A percentile compares a stretch with the other conserved stretches of the same genome.
Evolutionary conservation across 495 filamentous ascomycete genomes (phyloP).

Genomic region (Xylaria grammica): DNA sequence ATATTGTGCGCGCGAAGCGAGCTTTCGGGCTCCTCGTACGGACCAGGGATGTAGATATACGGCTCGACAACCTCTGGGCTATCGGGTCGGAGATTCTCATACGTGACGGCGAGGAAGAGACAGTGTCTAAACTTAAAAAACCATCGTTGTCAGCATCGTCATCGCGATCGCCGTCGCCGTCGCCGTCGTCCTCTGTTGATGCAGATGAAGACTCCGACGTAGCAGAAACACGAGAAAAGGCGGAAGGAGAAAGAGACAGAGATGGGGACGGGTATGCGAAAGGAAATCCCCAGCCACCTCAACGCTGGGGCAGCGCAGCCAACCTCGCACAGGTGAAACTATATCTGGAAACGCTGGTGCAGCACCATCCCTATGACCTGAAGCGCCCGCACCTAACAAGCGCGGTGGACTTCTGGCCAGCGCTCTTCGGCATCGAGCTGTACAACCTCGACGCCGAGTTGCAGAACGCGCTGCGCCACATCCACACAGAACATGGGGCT

Average conservation of each 20-base stretch:
- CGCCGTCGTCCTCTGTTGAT: background rate
- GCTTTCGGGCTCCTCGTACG: conserved; percentile 46
- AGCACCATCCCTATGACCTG: conserved; percentile 44
- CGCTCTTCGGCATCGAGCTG: conserved; percentile 48
- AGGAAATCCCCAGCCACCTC: background rate
- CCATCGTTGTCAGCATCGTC: background rate
- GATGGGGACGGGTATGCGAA: background rate
- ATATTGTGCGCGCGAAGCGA: conserved; percentile 43
- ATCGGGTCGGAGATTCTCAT: conserved; percentile 50
- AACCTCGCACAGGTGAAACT: conserved; percentile 33
- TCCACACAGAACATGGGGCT: background rate
- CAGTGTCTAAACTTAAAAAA: background rate
- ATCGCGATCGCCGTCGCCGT: background rate
- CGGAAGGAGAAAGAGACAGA: background rate
- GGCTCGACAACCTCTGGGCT: conserved; percentile 45
- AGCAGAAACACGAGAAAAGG: background rate
- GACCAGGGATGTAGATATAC: conserved; percentile 42
- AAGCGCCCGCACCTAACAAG: conserved; percentile 32
- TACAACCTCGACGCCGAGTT: conserved; percentile 41
- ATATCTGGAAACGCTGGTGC: conserved; percentile 46
- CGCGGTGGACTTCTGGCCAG: conserved; percentile 48
- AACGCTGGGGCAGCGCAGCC: conserved; percentile 30
- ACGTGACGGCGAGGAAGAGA: conserved; percentile 39
- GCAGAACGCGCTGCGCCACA: conserved; percentile 18
- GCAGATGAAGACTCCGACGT: background rate